Evolutionary conservation across 2,329 filamentous ascomycete species (phyloP).

Genomic region (Orbilia blumenaviensis): DNA sequence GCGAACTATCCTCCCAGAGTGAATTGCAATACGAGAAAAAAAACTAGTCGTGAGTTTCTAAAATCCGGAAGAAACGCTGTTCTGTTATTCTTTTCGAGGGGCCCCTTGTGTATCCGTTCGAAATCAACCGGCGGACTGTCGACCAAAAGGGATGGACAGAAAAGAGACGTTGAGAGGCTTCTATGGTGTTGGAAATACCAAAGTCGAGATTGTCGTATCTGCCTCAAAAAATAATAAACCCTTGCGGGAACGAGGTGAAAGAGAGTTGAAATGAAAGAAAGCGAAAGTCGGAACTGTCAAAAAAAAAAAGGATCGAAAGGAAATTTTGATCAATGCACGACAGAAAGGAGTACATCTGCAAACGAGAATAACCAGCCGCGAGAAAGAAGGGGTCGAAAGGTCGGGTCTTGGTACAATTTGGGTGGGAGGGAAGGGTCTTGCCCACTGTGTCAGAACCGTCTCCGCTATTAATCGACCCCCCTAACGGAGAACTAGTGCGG

Average conservation of each 20-base stretch:
- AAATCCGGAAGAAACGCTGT: constrained; percentile 45
- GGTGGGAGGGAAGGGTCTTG: constrained; percentile 50
- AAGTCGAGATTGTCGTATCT: constrained; percentile 45
- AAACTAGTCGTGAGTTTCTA: constrained; percentile 39
- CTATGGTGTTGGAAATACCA: constrained; percentile 27
- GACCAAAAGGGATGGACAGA: constrained; percentile 42
- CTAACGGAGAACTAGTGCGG: constrained; percentile 50
- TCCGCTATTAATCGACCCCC: constrained; percentile 52
- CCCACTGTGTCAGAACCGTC: constrained; percentile 53
- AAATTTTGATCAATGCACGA: constrained; percentile 33
- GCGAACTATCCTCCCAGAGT: constrained; percentile 51
- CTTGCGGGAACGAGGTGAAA: constrained; percentile 38
- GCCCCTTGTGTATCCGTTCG: constrained; percentile 13
- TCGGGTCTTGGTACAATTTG: constrained; percentile 42
- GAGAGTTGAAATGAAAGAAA: constrained; percentile 52
- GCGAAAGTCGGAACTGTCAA: constrained; percentile 48
- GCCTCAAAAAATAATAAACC: constrained; percentile 46
- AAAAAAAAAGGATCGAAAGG: constrained; percentile 44
- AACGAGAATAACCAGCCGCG: constrained; percentile 50
- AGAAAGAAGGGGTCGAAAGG: constrained; percentile 27
- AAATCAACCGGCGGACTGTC: constrained; percentile 43
- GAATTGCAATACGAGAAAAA: constrained; percentile 29
- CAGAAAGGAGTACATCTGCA: constrained; percentile 49
- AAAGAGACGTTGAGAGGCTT: constrained; percentile 38
- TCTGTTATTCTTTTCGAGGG: constrained; percentile 34